Conservation (phyloP, 257 asterid species). For the Solanum microdontum region DNA sequence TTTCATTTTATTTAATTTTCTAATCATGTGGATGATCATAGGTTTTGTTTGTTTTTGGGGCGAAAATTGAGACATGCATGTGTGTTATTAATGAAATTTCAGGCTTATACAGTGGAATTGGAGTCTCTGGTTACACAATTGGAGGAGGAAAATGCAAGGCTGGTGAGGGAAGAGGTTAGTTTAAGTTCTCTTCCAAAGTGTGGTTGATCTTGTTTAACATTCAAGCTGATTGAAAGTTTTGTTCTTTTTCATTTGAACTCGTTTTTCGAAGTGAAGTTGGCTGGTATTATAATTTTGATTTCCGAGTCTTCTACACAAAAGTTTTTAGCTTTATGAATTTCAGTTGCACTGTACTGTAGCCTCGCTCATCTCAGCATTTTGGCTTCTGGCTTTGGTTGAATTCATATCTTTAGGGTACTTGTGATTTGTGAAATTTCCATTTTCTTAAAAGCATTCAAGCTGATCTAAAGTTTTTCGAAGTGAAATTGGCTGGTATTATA, state of each 20-base stretch:
- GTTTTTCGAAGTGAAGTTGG: not conserved
- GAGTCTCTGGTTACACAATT: slow-evolving; percentile 70
- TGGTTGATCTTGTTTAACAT: not conserved
- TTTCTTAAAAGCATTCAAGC: not conserved
- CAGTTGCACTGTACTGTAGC: not conserved
- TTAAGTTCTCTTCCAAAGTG: not conserved
- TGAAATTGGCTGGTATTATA: not conserved
- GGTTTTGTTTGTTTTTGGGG: not conserved
- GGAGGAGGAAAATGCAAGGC: slow-evolving; percentile 80
- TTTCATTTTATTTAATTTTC: not conserved
- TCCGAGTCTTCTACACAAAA: not conserved
- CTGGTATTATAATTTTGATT: not conserved
- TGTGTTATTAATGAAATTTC: not conserved
- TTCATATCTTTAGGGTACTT: not conserved
- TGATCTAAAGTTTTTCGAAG: not conserved
- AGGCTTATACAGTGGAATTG: slow-evolving; percentile 92
- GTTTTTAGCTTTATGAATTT: not conserved
- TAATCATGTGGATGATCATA: not conserved
- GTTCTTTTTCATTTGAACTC: not conserved
- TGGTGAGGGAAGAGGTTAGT: slow-evolving; percentile 60
- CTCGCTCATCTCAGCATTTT: not conserved
- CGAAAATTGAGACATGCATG: slow-evolving; percentile 3
- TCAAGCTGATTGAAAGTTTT: not conserved
- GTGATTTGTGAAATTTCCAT: not conserved
- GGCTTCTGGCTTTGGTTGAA: not conserved